Percentiles rank a stretch among this genome's conserved stretches.
Evolutionary conservation across 2,329 filamentous ascomycete species (phyloP).

Genomic region (Fusarium sp.): DNA sequence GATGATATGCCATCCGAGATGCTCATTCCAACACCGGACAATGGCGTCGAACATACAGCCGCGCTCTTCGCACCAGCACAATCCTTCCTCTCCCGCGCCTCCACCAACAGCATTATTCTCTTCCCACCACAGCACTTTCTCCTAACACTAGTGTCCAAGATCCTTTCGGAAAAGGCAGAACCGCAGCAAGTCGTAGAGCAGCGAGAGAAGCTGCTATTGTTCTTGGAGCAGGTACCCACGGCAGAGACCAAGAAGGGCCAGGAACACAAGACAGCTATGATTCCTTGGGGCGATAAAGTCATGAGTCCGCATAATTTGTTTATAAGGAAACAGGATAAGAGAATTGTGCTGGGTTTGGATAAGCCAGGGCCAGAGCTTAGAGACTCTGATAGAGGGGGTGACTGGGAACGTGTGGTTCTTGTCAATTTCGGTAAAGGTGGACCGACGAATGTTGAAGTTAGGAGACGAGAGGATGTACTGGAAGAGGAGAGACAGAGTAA

Average conservation of each 20-base stretch:
- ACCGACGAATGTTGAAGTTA: constrained; percentile 65
- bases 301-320: constrained; percentile 66
- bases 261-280: constrained; percentile 55
- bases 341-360: constrained; percentile 67
- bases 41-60: constrained; percentile 73
- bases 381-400: constrained; percentile 62
- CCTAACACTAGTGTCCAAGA: constrained; percentile 66
- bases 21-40: constrained; percentile 77
- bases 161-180: constrained; percentile 54
- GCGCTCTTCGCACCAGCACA: constrained; percentile 79
- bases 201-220: constrained; percentile 58
- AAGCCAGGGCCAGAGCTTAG: constrained; percentile 67
- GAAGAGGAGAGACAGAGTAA: constrained; percentile 56
- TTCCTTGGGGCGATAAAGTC: constrained; percentile 70
- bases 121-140: constrained; percentile 92
- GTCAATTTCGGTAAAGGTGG: constrained; percentile 64
- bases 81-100: constrained; percentile 75
- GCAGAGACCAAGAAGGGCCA: constrained; percentile 54
- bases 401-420: constrained; percentile 68
- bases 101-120: constrained; percentile 76
- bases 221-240: constrained; percentile 54
- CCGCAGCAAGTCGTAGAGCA: constrained; percentile 58
- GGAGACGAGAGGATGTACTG: constrained; percentile 61
- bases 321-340: constrained; percentile 56
- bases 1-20: constrained; percentile 56